These are phyloP conservation scores for Parathielavia hyrcaniae DNA, from an alignment of 495 filamentous ascomycete species.

Conservation along the genomic window DNA sequence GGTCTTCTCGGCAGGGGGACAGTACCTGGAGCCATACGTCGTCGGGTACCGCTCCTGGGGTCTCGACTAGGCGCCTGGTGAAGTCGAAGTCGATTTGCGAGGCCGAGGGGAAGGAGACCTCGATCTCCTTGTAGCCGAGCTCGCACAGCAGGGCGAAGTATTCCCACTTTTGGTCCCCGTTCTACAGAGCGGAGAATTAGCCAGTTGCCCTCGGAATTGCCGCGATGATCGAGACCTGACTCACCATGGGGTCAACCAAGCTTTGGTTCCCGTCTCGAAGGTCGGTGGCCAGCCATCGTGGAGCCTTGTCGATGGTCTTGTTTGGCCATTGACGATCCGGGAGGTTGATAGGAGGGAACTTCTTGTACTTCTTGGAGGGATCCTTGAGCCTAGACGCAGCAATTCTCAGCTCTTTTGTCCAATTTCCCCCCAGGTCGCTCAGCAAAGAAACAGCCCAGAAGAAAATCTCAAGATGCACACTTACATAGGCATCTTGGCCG, in stretches of 20 bases:
- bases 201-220: constrained; percentile 9
- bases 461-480: neutral
- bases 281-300: constrained; percentile 81
- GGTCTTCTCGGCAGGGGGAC: constrained; percentile 85
- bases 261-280: constrained; percentile 85
- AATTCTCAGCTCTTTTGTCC: constrained; percentile 10
- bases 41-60: constrained; percentile 77
- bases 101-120: constrained; percentile 91
- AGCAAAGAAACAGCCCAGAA: neutral
- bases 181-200: constrained; percentile 46
- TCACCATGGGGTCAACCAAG: constrained; percentile 82
- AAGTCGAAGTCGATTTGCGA: constrained; percentile 96
- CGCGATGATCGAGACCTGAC: constrained; percentile 14
- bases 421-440: neutral
- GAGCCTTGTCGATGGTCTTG: constrained; percentile 69
- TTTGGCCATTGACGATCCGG: constrained; percentile 89
- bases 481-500: constrained; percentile 36
- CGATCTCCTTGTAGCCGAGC: constrained; percentile 97
- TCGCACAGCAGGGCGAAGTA: constrained; percentile 94
- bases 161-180: constrained; percentile 85
- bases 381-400: constrained; percentile 71
- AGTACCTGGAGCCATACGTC: constrained; percentile 97
- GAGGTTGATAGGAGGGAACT: constrained; percentile 65
- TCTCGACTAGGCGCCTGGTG: constrained; percentile 79
- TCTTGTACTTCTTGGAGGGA: constrained; percentile 86